phyloP scores from a whole-genome alignment of 2,329 filamentous ascomycete genomes.

The Penicillium crustosum region DNA sequence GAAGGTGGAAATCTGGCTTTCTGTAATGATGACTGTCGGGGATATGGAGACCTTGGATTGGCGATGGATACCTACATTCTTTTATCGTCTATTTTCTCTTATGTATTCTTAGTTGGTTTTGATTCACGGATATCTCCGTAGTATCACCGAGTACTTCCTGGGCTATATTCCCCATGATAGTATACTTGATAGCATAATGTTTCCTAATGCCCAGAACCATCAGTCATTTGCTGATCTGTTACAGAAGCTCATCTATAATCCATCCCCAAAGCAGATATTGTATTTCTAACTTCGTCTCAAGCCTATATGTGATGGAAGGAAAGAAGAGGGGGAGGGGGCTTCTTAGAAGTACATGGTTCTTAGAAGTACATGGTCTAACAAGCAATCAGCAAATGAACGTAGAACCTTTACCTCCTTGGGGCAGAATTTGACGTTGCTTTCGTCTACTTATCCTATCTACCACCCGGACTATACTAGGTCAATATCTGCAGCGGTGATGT shows the following conservation, averaged over 20 bases:
- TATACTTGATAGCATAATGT: not conserved
- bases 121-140: not conserved
- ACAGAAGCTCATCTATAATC: not conserved
- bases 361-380: not conserved
- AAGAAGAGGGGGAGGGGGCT: too few relatives aligned
- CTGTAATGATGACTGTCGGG: not conserved
- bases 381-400: too few relatives aligned
- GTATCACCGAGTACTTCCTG: not conserved
- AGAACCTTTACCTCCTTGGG: not conserved
- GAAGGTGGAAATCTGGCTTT: not conserved
- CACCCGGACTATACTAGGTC: not conserved
- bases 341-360: not conserved
- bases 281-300: not conserved
- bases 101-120: not conserved
- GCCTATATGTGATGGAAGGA: not conserved
- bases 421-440: not conserved
- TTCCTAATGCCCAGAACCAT: not conserved
- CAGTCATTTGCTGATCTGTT: conserved; percentile 6
- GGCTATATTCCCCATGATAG: not conserved
- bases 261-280: too few relatives aligned
- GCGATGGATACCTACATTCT: conserved; percentile 2
- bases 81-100: not conserved
- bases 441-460: not conserved
- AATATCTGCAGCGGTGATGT: too few relatives aligned
- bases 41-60: not conserved